Percentiles rank a stretch among this genome's conserved stretches.
Conservation (phyloP, 306 rosid genomes). For the Cicer chorassanicum region DNA sequence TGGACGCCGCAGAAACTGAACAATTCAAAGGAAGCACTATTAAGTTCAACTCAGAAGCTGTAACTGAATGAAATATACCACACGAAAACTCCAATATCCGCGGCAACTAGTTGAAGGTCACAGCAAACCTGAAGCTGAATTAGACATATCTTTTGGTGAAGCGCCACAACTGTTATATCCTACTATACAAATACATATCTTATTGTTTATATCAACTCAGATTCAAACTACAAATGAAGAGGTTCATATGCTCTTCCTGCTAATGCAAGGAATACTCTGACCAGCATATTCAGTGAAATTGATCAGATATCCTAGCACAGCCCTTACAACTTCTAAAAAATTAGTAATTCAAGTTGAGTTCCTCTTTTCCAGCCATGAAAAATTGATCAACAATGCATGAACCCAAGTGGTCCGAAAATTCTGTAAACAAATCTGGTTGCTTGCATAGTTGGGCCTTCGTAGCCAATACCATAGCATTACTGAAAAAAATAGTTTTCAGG, state of each 20-base stretch:
- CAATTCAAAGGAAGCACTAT: conserved; percentile 32
- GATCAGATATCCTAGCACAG: not conserved
- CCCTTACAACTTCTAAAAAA: not conserved
- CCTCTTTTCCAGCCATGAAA: not conserved
- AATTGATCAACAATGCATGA: not conserved
- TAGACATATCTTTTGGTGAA: not conserved
- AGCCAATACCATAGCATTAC: not conserved
- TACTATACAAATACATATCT: not conserved
- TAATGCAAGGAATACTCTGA: conserved; percentile 16
- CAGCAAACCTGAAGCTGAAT: conserved; percentile 8
- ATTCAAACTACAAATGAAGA: conserved; percentile 22
- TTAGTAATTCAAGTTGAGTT: not conserved
- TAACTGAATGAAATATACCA: conserved; percentile 21
- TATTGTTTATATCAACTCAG: conserved; percentile 5
- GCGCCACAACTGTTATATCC: not conserved
- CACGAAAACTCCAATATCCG: conserved; percentile 1
- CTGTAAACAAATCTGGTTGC: conserved; percentile 12
- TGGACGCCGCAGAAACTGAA: conserved; percentile 13
- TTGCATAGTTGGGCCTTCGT: not conserved
- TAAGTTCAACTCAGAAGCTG: conserved; percentile 8
- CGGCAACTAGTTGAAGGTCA: conserved; percentile 18
- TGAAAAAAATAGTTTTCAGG: not conserved
- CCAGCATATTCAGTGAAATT: conserved; percentile 4
- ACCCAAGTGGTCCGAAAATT: not conserved
- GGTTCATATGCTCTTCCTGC: not conserved